phyloP scores from a whole-genome alignment of 352 stramenopile genomes.

The Phytopythium kandeliae region DNA sequence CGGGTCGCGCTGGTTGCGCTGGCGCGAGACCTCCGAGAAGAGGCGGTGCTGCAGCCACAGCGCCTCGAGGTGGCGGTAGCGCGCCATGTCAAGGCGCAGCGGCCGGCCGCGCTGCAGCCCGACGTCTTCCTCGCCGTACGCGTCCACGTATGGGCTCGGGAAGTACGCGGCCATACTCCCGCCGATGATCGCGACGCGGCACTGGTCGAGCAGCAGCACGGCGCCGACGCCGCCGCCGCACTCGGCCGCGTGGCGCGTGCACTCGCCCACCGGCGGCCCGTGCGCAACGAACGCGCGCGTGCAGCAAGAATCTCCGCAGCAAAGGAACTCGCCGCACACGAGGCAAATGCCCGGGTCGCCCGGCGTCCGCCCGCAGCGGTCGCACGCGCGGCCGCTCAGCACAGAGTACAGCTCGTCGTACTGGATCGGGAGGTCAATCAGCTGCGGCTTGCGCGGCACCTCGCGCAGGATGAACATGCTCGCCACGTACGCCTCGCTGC shows the following conservation, averaged over 20 bases:
- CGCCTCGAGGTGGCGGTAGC: constrained; percentile 72
- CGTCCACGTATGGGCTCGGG: constrained; percentile 79
- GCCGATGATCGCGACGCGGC: constrained; percentile 73
- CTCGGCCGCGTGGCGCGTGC: constrained; percentile 77
- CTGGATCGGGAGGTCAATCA: constrained; percentile 79
- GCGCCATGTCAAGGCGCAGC: constrained; percentile 65
- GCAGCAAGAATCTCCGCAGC: constrained; percentile 82
- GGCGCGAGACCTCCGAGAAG: constrained; percentile 79
- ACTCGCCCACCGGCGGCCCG: constrained; percentile 75
- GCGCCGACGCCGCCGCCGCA: constrained; percentile 83
- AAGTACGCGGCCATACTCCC: constrained; percentile 86
- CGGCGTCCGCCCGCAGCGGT: constrained; percentile 56
- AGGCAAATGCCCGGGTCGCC: constrained; percentile 75
- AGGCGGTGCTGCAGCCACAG: constrained; percentile 83
- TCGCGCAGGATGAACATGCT: constrained; percentile 88
- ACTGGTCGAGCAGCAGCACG: constrained; percentile 81
- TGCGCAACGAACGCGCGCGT: constrained; percentile 71
- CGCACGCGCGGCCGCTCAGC: constrained; percentile 63
- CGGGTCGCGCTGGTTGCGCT: constrained; percentile 81
- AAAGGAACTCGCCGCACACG: constrained; percentile 81
- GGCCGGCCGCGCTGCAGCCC: constrained; percentile 73
- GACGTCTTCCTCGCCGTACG: constrained; percentile 81
- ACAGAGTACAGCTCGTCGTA: constrained; percentile 85
- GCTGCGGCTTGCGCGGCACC: constrained; percentile 34
- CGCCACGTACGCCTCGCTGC: constrained; percentile 79